A percentile compares a stretch with the other conserved stretches of the same genome.
These are phyloP conservation scores for Dinochytrium kinnereticum DNA, from an alignment of 371 early-diverging fungal genomes.

Conservation along the genomic window DNA sequence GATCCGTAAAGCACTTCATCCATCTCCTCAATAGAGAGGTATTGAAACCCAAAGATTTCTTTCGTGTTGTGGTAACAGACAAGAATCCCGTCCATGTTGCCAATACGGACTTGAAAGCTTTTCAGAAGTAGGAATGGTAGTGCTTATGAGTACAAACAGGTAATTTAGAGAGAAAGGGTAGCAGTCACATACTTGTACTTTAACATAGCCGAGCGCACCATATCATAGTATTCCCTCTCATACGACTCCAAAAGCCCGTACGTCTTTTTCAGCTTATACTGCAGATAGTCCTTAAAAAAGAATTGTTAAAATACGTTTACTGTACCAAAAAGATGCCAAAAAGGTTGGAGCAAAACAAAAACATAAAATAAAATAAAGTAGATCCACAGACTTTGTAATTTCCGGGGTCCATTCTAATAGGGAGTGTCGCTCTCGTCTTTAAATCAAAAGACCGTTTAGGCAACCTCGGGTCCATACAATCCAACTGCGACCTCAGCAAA, in stretches of 20 bases:
- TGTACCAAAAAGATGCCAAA: too few species aligned
- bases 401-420: slow-evolving; percentile 80
- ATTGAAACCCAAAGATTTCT: slow-evolving; percentile 94
- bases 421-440: slow-evolving; percentile 88
- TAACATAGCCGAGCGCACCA: slow-evolving; percentile 85
- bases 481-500: slow-evolving; percentile 88
- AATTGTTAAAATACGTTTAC: too few species aligned
- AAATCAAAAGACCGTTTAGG: slow-evolving; percentile 88
- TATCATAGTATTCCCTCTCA: slow-evolving; percentile 94
- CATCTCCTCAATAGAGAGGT: slow-evolving; percentile 86
- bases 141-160: neutral
- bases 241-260: slow-evolving; percentile 78
- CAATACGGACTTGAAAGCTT: slow-evolving; percentile 91
- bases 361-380: too few species aligned
- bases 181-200: slow-evolving; percentile 70
- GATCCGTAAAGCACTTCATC: slow-evolving; percentile 83
- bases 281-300: slow-evolving; percentile 62
- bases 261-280: slow-evolving; percentile 59
- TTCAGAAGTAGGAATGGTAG: neutral
- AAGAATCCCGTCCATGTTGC: slow-evolving; percentile 95
- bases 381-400: slow-evolving; percentile 75
- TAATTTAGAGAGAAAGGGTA: neutral
- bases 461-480: slow-evolving; percentile 79
- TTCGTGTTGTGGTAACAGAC: slow-evolving; percentile 93
- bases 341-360: too few species aligned